These are phyloP conservation scores for Daldinia caldariorum DNA, from an alignment of 495 filamentous ascomycete genomes.

Conservation along the genomic window DNA sequence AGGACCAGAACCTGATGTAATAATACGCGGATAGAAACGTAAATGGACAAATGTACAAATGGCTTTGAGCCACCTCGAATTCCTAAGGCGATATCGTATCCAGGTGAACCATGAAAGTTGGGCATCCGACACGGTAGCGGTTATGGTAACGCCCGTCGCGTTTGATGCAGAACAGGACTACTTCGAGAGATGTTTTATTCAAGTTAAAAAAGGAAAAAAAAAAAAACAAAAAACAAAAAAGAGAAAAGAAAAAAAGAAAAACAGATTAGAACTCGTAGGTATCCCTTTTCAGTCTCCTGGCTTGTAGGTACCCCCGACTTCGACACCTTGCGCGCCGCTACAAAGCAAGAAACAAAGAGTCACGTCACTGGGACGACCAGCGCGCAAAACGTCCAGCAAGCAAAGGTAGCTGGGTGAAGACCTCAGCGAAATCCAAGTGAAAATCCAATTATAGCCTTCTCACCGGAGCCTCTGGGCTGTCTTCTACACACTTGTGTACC, in stretches of 20 bases:
- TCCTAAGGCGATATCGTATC: background rate
- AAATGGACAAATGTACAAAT: conserved; percentile 22
- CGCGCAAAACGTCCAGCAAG: background rate
- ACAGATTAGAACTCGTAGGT: background rate
- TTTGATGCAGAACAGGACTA: background rate
- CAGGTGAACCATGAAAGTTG: background rate
- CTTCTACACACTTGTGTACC: background rate
- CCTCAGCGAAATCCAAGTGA: background rate
- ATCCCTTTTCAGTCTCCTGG: background rate
- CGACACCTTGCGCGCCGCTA: background rate
- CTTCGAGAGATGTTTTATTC: background rate
- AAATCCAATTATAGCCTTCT: background rate
- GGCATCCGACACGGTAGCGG: background rate
- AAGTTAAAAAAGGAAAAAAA: no score
- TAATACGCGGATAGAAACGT: conserved; percentile 13
- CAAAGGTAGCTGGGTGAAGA: conserved; percentile 9
- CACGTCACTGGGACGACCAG: background rate
- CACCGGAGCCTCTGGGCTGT: background rate
- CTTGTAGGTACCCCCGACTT: background rate
- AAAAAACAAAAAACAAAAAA: no score
- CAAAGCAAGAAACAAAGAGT: conserved; percentile 28
- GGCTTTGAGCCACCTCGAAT: background rate
- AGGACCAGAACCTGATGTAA: background rate
- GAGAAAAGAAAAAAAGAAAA: no score
- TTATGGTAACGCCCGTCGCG: background rate